Conservation (phyloP, 108 stramenopile species). For the Cyclostephanos invisitatus region DNA sequence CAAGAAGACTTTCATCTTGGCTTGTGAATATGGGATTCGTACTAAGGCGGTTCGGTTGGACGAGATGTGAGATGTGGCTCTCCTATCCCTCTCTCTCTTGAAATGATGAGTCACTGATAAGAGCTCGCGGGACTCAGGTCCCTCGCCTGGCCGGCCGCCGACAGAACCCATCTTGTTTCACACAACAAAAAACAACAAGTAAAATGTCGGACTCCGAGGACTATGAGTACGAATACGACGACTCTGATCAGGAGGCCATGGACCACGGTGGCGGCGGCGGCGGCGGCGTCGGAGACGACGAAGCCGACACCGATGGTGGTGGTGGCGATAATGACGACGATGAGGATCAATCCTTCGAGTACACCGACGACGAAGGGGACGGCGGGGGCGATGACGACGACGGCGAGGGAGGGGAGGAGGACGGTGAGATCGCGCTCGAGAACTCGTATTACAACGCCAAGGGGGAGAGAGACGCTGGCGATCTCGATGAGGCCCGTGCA, state of each 20-base stretch:
- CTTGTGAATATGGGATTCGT: too few species aligned
- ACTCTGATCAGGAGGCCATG: conserved; percentile 27
- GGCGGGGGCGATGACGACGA: conserved; percentile 46
- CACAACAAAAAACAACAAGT: neutral
- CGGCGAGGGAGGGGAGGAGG: conserved; percentile 29
- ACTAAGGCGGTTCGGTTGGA: too few species aligned
- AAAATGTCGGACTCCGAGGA: conserved; percentile 51
- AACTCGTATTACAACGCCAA: conserved; percentile 94
- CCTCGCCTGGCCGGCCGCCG: too few species aligned
- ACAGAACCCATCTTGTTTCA: too few species aligned
- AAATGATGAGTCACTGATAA: too few species aligned
- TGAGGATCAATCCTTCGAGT: conserved; percentile 83
- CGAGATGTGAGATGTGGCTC: too few species aligned
- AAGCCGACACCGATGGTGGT: conserved; percentile 33
- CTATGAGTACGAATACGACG: conserved; percentile 58
- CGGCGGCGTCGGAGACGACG: conserved; percentile 45
- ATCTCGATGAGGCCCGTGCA: conserved; percentile 57
- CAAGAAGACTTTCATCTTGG: conserved; percentile 86
- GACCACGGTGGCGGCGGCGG: conserved; percentile 21
- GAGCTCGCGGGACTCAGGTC: too few species aligned
- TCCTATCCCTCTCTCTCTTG: too few species aligned
- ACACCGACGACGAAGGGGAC: conserved; percentile 89
- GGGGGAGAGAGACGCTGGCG: conserved; percentile 63
- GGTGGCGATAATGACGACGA: conserved; percentile 57
- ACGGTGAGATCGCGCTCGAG: conserved; percentile 78